A percentile compares a stretch with the other conserved stretches of the same genome.
phyloP scores from a whole-genome alignment of 73 alveolate genomes.

The Paramecium primaurelia region DNA sequence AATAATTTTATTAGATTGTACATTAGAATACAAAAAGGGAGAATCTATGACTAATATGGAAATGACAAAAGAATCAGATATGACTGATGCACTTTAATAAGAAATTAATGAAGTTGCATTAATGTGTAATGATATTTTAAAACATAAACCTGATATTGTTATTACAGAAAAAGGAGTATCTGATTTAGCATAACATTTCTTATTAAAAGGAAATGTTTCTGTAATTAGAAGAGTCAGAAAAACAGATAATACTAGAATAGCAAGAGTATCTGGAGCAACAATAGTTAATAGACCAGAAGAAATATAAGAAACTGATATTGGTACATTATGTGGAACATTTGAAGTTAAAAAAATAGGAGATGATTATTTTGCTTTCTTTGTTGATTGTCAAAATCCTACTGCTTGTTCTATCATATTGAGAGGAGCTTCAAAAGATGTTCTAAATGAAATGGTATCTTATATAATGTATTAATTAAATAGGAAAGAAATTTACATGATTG shows the following conservation, averaged over 20 bases:
- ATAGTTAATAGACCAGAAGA: slow-evolving; percentile 96
- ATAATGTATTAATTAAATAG: not conserved
- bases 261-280: slow-evolving; percentile 93
- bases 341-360: slow-evolving; percentile 95
- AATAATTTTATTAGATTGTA: slow-evolving; percentile 97
- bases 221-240: slow-evolving; percentile 96
- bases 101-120: slow-evolving; percentile 92
- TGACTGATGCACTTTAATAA: slow-evolving; percentile 88
- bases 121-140: slow-evolving; percentile 94
- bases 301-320: slow-evolving; percentile 86
- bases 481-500: slow-evolving; percentile 96
- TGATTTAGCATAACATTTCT: slow-evolving; percentile 76
- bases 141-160: slow-evolving; percentile 94
- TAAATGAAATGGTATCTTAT: slow-evolving; percentile 78
- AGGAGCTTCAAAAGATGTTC: slow-evolving; percentile 98
- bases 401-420: slow-evolving; percentile 98
- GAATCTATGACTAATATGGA: slow-evolving; percentile 98
- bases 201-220: slow-evolving; percentile 73
- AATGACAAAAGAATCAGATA: slow-evolving; percentile 96
- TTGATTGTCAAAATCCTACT: slow-evolving; percentile 89
- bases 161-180: slow-evolving; percentile 98
- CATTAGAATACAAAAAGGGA: slow-evolving; percentile 98
- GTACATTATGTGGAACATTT: slow-evolving; percentile 91
- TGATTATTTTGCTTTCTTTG: slow-evolving; percentile 93
- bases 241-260: slow-evolving; percentile 96